These are phyloP conservation scores for Pyrus betulifolia DNA, from an alignment of 306 rosid genomes.

Conservation along the genomic window DNA sequence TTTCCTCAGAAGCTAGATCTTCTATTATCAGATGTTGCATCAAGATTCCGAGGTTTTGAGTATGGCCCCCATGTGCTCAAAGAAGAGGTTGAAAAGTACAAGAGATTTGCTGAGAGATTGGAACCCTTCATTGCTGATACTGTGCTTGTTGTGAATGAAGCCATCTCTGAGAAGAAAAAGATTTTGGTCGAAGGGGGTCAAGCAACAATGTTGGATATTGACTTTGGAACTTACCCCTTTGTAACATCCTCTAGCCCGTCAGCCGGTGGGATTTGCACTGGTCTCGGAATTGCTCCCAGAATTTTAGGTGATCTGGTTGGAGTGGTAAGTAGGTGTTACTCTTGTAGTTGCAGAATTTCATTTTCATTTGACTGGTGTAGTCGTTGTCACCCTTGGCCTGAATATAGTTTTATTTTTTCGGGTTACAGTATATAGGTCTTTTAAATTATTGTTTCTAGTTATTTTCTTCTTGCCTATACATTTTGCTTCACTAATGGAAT, in stretches of 20 bases:
- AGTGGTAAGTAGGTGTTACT: conserved; percentile 56
- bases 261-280: conserved; percentile 95
- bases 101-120: conserved; percentile 88
- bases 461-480: neutral
- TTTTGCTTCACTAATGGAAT: neutral
- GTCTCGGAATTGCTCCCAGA: conserved; percentile 96
- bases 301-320: conserved; percentile 86
- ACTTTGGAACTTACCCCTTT: conserved; percentile 96
- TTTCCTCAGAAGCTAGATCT: conserved; percentile 79
- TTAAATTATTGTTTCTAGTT: neutral
- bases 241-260: conserved; percentile 98
- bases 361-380: neutral
- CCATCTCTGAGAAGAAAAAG: conserved; percentile 67
- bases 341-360: neutral
- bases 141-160: conserved; percentile 69
- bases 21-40: conserved; percentile 64
- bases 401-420: too few relatives aligned
- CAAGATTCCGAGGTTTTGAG: conserved; percentile 66
- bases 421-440: neutral
- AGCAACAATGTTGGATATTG: conserved; percentile 92
- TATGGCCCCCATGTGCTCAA: conserved; percentile 65
- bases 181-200: conserved; percentile 98
- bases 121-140: conserved; percentile 86
- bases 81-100: conserved; percentile 81
- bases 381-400: neutral